These are phyloP conservation scores for Triticum dicoccoides DNA, from an alignment of 176 grass and related monocot species.

Conservation along the genomic window DNA sequence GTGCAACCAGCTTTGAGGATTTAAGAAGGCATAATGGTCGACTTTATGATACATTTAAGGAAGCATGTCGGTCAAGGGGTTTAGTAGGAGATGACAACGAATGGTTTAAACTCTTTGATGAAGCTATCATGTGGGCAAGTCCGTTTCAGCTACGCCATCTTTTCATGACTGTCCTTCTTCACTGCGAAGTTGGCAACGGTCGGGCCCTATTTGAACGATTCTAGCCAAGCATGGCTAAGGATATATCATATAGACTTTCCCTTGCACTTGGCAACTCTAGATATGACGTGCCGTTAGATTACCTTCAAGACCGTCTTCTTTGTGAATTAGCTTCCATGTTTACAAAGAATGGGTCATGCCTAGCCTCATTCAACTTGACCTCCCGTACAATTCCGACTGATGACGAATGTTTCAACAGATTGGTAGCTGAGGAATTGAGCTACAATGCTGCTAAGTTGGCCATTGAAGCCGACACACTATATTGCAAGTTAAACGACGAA, in stretches of 20 bases:
- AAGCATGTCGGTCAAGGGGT: not conserved
- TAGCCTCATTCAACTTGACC: too few species aligned
- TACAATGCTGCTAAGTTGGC: too few species aligned
- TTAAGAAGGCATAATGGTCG: not conserved
- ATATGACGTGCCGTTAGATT: not conserved
- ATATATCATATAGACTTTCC: not conserved
- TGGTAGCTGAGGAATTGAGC: too few species aligned
- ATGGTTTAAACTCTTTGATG: not conserved
- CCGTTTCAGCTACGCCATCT: not conserved
- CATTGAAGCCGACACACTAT: too few species aligned
- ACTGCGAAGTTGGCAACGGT: not conserved
- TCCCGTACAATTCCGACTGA: too few species aligned
- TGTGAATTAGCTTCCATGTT: not conserved
- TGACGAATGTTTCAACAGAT: too few species aligned
- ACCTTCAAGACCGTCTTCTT: not conserved
- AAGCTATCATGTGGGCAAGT: not conserved
- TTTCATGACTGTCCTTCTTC: not conserved
- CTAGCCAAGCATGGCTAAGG: not conserved
- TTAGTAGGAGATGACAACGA: not conserved
- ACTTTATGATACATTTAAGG: not conserved
- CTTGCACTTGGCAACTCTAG: too few species aligned
- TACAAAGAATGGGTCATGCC: too few species aligned
- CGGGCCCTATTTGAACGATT: not conserved
- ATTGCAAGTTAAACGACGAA: too few species aligned
- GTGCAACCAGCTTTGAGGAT: not conserved